Percentiles rank a stretch among this genome's conserved stretches.
These are phyloP conservation scores for Pouteria glomerata DNA, from an alignment of 148 eudicot species.

Conservation along the genomic window DNA sequence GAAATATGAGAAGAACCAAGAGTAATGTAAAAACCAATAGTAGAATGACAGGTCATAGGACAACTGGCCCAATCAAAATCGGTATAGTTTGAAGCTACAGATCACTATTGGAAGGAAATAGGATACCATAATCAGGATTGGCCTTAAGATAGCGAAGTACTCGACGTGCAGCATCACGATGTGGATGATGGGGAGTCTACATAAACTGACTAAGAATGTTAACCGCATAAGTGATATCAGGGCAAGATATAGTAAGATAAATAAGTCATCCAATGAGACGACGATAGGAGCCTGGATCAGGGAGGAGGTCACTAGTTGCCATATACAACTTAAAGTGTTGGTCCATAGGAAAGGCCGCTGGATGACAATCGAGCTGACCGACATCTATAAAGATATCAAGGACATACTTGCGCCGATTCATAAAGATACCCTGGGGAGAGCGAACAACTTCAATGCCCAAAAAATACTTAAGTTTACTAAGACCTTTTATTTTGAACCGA, in stretches of 20 bases:
- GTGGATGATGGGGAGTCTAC: not conserved
- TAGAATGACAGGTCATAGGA: not conserved
- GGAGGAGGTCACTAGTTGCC: not conserved
- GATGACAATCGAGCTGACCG: not conserved
- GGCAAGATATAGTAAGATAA: no score
- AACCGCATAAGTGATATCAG: not conserved
- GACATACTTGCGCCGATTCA: not conserved
- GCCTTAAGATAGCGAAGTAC: not conserved
- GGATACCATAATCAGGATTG: not conserved
- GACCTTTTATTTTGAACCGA: no score
- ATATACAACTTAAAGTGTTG: no score
- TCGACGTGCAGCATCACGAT: not conserved
- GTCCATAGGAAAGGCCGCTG: not conserved
- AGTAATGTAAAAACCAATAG: not conserved
- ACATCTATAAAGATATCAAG: not conserved
- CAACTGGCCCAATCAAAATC: not conserved
- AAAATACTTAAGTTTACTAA: no score
- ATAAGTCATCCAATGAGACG: not conserved
- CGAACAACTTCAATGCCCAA: no score
- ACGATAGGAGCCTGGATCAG: not conserved
- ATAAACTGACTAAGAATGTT: not conserved
- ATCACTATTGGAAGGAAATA: not conserved
- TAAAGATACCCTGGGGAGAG: not conserved
- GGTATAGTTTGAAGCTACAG: not conserved
- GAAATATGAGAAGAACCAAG: not conserved